Evolutionary conservation across 805 yeast genomes (phyloP), one percentile per base, ranked within the genome.

Genomic region (Myxozyma neglecta): DNA sequence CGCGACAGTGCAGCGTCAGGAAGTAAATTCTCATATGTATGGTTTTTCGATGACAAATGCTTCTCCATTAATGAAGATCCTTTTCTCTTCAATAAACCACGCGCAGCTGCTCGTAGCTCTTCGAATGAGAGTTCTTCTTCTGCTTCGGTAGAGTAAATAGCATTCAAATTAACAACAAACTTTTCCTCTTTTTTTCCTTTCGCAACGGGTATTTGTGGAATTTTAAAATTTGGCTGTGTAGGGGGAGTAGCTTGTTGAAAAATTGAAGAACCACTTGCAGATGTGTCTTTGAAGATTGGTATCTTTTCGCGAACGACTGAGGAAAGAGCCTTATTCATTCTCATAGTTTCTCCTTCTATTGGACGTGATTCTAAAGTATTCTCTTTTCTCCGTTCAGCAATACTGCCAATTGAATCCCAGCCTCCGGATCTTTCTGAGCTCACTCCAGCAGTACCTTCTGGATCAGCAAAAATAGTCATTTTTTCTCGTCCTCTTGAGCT

Each of bases 51-150:
- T 24, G 29, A 5, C 29, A 24, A 24, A 24, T 24, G 29, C 29
- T 24, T 24, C 2, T 40, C 43, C 13, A 37, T 29, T 51, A 53
- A 50, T 35, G 51, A 7, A 48, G 44, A 36, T 14, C 39, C 39
- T 3, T 32, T n/a, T n/a, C 45, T 37, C 49, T 52, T 36, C 18
- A 52, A 69, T 10, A 73, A 37, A 11, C 78, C 77, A 69, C 85
- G 77, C 42, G 80, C 73, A 46, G 77, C 72, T 0, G 89, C 87
- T 50, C 89, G 73, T 1, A 90, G 72, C 70, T 92, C 97, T 48
- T 80, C 83, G 3, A 87, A 70, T 61, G 88, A 85, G 55, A 75
- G 80, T 64, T 88, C 94, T 47, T 81, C 84, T 0, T 71, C 72
- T 2, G 69, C 68, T 4, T 68, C 70, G 24, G 63, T 69, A 3